Evolutionary conservation across 176 grass and related monocot species (phyloP), one percentile per base, ranked within the genome.

Genomic region (Panicum miliaceum): DNA sequence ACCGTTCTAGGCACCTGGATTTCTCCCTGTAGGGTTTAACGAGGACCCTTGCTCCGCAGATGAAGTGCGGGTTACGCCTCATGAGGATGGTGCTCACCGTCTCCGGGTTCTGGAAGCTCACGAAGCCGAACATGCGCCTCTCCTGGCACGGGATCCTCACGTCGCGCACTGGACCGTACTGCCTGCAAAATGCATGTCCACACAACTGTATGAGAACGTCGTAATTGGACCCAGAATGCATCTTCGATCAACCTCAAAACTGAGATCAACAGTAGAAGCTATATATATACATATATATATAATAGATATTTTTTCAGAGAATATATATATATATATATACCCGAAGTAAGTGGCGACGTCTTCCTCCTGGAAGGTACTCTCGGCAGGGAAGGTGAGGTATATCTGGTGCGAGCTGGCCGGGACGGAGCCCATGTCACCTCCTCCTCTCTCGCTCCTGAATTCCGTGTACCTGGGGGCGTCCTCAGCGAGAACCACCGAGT

Each of bases 61-160:
- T 95, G 74, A 89, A 95, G 76, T 98, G 96, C 4, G 96, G 91
- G 82, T 90, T 87, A 22, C 91, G 72, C 34, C 80, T 90, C 86
- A 75, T 84, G 34, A 98, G 83, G 60, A 98, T 88, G 20, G 82
- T 57, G 68, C 58, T 71, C 48, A 92, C 96, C 3, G 96, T 95
- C 50, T 98, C 92, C 0, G 96, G 62, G 73, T 82, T 84, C 9
- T 88, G 75, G 58, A 98, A 98, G 82, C 91, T 95, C 6, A 98
- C 96, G 37, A 98, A 98, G 18, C 96, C 96, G 63, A 95, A 98
- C 96, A 98, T 98, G 2, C 96, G 92, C 69, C 74, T 81, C 62
- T 94, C 91, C 81, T 98, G 93, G 51, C 91, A 90, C 1, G 96
- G 96, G 58, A 98, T 98, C 84, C 96, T 81, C 23, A 98, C 96